These are phyloP conservation scores for Penicillium crystallinum DNA, from an alignment of 495 filamentous ascomycete species.

Conservation along the genomic window DNA sequence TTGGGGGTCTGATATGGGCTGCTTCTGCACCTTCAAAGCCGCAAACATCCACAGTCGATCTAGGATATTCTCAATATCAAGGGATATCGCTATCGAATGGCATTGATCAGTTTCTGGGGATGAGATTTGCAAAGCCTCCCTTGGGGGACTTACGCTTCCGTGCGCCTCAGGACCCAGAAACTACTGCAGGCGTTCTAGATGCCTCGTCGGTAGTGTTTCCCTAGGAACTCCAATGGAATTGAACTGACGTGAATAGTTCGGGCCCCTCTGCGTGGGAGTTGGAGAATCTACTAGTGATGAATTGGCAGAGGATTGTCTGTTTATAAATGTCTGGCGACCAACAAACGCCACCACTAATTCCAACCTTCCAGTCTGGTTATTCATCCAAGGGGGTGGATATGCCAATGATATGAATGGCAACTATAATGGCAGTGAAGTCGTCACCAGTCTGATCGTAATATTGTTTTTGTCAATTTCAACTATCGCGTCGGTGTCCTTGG, in stretches of 20 bases:
- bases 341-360: slow-evolving; percentile 45
- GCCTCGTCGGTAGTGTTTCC: slow-evolving; percentile 29
- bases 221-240: no score
- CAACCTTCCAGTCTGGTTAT: slow-evolving; percentile 62
- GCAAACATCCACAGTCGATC: slow-evolving; percentile 22
- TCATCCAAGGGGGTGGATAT: slow-evolving; percentile 70
- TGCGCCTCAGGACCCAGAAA: slow-evolving; percentile 46
- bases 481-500: slow-evolving; percentile 51
- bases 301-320: slow-evolving; percentile 62
- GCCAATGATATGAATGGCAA: slow-evolving; percentile 56
- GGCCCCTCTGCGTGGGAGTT: slow-evolving; percentile 34
- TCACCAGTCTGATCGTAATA: slow-evolving; percentile 46
- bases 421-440: slow-evolving; percentile 55
- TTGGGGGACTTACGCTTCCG: slow-evolving; percentile 49
- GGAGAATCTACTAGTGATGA: slow-evolving; percentile 31
- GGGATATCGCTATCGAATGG: slow-evolving; percentile 33
- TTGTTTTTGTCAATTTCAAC: slow-evolving; percentile 69
- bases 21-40: not conserved
- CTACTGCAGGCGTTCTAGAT: slow-evolving; percentile 27
- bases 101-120: slow-evolving; percentile 54
- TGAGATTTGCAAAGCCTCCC: slow-evolving; percentile 55
- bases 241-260: slow-evolving; percentile 24
- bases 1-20: slow-evolving; percentile 7
- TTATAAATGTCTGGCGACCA: slow-evolving; percentile 62
- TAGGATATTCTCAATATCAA: slow-evolving; percentile 36